phyloP scores from a whole-genome alignment of 352 stramenopile genomes.

The Phytophthora pinifolia region DNA sequence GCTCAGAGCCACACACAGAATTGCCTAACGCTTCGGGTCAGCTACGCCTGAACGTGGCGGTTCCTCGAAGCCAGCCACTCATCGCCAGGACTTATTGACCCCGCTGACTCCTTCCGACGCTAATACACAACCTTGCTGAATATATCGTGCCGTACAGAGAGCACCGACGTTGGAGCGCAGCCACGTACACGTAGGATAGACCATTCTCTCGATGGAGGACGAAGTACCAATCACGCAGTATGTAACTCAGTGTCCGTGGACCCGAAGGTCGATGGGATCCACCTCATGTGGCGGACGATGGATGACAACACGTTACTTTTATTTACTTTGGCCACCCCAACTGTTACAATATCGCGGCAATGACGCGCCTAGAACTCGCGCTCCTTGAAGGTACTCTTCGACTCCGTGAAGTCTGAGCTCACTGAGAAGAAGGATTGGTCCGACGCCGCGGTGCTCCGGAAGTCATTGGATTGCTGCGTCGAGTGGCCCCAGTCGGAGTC shows the following conservation, averaged over 20 bases:
- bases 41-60: conserved; percentile 11
- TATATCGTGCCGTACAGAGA: conserved; percentile 3
- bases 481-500: conserved; percentile 33
- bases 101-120: conserved; percentile 12
- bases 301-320: conserved; percentile 33
- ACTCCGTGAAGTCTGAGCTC: conserved; percentile 35
- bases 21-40: conserved; percentile 25
- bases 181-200: neutral
- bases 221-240: neutral
- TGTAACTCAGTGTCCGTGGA: conserved; percentile 3
- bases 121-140: neutral
- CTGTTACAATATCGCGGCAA: conserved; percentile 29
- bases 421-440: conserved; percentile 40
- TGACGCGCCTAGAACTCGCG: conserved; percentile 37
- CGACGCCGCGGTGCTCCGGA: conserved; percentile 32
- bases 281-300: neutral
- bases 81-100: conserved; percentile 7
- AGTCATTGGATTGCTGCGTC: conserved; percentile 25
- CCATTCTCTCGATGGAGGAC: conserved; percentile 9
- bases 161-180: neutral
- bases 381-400: conserved; percentile 25
- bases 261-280: neutral
- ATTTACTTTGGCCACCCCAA: conserved; percentile 29
- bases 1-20: conserved; percentile 19
- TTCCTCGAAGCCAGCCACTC: neutral